Conservation (phyloP, 2,329 filamentous ascomycete genomes). For the Botrytis elliptica region DNA sequence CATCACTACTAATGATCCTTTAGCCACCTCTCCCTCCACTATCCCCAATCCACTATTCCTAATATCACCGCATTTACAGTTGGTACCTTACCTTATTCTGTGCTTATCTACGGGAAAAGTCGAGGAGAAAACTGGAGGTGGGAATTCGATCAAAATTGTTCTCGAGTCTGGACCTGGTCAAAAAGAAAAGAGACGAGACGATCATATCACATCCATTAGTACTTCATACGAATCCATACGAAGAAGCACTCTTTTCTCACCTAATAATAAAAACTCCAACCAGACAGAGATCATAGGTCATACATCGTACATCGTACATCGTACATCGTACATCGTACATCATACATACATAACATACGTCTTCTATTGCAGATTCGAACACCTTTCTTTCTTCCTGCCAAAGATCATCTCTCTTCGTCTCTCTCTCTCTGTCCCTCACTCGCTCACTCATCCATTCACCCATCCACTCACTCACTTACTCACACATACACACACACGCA, state of each 20-base stretch:
- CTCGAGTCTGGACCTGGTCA: constrained; percentile 7
- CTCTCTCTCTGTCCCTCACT: not conserved
- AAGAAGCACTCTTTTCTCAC: not conserved
- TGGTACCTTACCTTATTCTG: constrained; percentile 14
- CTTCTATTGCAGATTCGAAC: not conserved
- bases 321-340: not conserved
- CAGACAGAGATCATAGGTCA: not conserved
- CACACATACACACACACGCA: not conserved
- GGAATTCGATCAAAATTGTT: not conserved
- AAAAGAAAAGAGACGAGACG: not conserved
- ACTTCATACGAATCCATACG: not conserved
- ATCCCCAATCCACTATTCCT: not conserved
- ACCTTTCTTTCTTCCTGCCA: not conserved
- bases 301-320: not conserved
- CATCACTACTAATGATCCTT: not conserved
- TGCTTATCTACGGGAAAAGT: constrained; percentile 6
- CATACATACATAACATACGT: not conserved
- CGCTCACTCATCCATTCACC: too few relatives aligned
- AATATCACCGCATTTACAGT: constrained; percentile 13
- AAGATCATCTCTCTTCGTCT: not conserved
- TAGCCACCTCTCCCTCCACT: not conserved
- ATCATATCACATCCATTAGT: not conserved
- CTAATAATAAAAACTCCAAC: not conserved
- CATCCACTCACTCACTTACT: too few relatives aligned
- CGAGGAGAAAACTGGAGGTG: constrained; percentile 1